phyloP scores from a whole-genome alignment of 176 grass and related monocot genomes.

The Avena eriantha region DNA sequence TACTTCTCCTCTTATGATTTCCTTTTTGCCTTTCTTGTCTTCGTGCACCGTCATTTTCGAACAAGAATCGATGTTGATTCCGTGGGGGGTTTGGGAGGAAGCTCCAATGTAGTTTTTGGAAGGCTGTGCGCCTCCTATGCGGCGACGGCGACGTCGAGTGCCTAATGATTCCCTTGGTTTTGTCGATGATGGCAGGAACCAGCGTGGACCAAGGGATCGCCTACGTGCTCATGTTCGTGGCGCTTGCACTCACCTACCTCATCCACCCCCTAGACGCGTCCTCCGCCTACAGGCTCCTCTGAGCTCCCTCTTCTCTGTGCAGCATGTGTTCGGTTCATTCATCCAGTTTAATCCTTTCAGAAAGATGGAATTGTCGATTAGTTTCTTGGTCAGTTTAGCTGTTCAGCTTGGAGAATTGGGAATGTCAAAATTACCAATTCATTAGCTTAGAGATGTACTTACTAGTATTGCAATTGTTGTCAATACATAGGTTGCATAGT shows the following conservation, averaged over 20 bases:
- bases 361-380: neutral
- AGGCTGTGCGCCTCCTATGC: neutral
- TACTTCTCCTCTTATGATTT: neutral
- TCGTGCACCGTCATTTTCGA: neutral
- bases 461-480: too few relatives aligned
- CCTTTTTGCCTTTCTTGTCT: neutral
- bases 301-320: constrained; percentile 10
- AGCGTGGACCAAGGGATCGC: constrained; percentile 61
- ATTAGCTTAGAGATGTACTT: neutral
- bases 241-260: constrained; percentile 57
- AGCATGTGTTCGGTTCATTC: neutral
- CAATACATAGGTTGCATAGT: neutral
- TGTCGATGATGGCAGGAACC: constrained; percentile 46
- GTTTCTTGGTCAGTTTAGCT: constrained; percentile 1
- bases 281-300: constrained; percentile 40
- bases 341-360: constrained; percentile 6
- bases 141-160: neutral
- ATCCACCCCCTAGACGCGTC: constrained; percentile 60
- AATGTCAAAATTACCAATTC: neutral
- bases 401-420: neutral
- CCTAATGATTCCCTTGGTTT: neutral
- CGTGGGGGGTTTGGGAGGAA: neutral
- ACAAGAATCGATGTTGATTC: neutral
- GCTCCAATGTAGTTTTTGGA: neutral
- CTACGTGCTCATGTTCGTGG: constrained; percentile 57